Base-by-base conservation (phyloP, 768 basidiomycete species). In the Hirschioporus abietinus region DNA sequence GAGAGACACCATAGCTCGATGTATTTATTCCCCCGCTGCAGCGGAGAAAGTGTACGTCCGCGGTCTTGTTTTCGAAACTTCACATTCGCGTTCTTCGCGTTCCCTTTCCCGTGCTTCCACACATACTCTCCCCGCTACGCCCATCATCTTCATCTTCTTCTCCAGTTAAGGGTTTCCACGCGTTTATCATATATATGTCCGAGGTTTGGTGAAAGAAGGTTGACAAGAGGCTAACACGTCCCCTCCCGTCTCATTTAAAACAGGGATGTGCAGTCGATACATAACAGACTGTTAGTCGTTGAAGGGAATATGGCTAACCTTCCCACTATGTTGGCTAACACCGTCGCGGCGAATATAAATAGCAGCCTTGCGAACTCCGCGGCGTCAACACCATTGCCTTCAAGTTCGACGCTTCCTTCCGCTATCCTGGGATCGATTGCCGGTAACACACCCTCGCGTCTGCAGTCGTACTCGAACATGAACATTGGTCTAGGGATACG, bases 201-300 rank as follows among this genome's bases (percentile, higher is more conserved):
- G 42, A 52, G 20, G 15, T 52, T 15, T 52, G 20, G 20, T 52
- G 42, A 52, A 52, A 20, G 42, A 52, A 52, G 42, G 12, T 20
- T 20, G 42, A 52, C 42, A 52, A 52, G 42, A 1, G 42, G 42
- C 42, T 52, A 15, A 60, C 35, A 23, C 61, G 17, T 7, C 60
- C 65, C 61, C 60, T 42, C 12, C 60, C 34, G 26, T 70, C 68
- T 62, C 34, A 26, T 17, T 30, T 63, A 36, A 26, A 61, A 3
- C 71, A 90, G 89, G 59, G 92, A 94, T 75, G 80, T 94, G 1
- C 92, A 93, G 72, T 91, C 91, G 0, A 82, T 94, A 57, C 90
- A 93, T 72, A 93, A 93, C 75, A 85, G 92, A 15, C 81, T 93
- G 30, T 85, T 89, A 30, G 82, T 85, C 66, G 83, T 93, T 68